Evolutionary conservation across 2,329 filamentous ascomycete genomes (phyloP), one percentile per base, ranked within the genome.

Genomic region (Calonectria pteridis): DNA sequence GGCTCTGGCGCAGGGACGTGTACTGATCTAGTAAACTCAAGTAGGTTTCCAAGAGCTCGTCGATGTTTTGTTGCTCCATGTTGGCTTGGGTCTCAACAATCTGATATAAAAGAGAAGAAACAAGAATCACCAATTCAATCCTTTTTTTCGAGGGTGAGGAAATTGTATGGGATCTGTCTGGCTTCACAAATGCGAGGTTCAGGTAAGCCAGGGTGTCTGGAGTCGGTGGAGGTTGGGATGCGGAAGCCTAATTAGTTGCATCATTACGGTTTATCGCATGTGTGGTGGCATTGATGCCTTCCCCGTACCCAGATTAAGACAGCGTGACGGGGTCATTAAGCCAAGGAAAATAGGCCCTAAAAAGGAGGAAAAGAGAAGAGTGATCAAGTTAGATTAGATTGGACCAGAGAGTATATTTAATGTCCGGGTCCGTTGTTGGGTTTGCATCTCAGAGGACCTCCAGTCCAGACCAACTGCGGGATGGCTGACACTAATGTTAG

Each of bases 1-100:
- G 87, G 53, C 88, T 82, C 31, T 85, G 81, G 73, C 91, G 90
- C 4, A 94, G 88, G 26, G 83, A 83, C 16, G 91, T 90, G 85
- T 96, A 95, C 78, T 91, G 86, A 82, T 95, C 89, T 1, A 96
- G 85, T 1, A 94, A 87, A 68, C 82, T 74, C 13, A 96, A 90
- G 81, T 95, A 95, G 40, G 87, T 88, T 82, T 90, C 89, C 29
- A 95, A 86, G 33, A 95, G 88, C 64, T 80, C 76, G 82, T 95
- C 94, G 69, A 95, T 90, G 37, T 83, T 79, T 64, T 85, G 71
- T 53, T 84, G 83, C 33, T 78, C 77, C 78, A 80, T 80, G 65
- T 23, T 20, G 62, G 16, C 16, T 49, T 29, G 23, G 26, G 23
- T 29, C 11, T 4, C n/a, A 31, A n/a, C 29, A 40, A 29, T 16